phyloP scores from a whole-genome alignment of 2,329 filamentous ascomycete genomes.

The Ilyonectria sp. region DNA sequence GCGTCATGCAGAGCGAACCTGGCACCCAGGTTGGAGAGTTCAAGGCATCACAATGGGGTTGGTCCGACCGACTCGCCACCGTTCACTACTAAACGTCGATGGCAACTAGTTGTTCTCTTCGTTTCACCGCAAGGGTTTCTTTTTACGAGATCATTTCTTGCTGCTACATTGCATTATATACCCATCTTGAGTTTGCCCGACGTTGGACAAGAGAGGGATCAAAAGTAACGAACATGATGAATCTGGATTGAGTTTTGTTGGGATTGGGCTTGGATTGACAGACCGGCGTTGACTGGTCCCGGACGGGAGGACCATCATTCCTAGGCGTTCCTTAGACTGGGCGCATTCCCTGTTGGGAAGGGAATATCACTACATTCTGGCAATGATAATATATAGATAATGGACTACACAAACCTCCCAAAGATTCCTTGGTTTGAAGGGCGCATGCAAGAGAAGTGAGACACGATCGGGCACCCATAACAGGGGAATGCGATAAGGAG shows the following conservation, averaged over 20 bases:
- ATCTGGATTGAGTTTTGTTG: slow-evolving; percentile 9
- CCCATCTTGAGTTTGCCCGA: not conserved
- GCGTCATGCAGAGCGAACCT: slow-evolving; percentile 53
- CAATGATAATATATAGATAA: slow-evolving; percentile 12
- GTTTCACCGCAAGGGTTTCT: not conserved
- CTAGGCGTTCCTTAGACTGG: slow-evolving; percentile 14
- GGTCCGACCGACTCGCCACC: slow-evolving; percentile 43
- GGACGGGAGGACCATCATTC: slow-evolving; percentile 18
- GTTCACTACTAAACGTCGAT: slow-evolving; percentile 37
- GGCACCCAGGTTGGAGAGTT: slow-evolving; percentile 42
- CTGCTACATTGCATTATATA: not conserved
- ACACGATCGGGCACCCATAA: not conserved
- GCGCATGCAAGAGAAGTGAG: not conserved
- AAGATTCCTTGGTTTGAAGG: not conserved
- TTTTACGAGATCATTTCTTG: not conserved
- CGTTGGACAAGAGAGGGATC: slow-evolving; percentile 2
- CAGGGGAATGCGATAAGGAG: slow-evolving; percentile 1
- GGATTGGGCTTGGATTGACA: slow-evolving; percentile 2
- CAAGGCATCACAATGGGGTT: slow-evolving; percentile 39
- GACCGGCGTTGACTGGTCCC: slow-evolving; percentile 18
- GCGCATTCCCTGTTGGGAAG: slow-evolving; percentile 2
- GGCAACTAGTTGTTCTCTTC: not conserved
- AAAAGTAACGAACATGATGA: slow-evolving; percentile 27
- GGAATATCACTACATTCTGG: not conserved
- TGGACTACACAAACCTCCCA: slow-evolving; percentile 9